These are phyloP conservation scores for Meyerozyma guilliermondii DNA, from an alignment of 1,139 yeast genomes.

Conservation along the genomic window DNA sequence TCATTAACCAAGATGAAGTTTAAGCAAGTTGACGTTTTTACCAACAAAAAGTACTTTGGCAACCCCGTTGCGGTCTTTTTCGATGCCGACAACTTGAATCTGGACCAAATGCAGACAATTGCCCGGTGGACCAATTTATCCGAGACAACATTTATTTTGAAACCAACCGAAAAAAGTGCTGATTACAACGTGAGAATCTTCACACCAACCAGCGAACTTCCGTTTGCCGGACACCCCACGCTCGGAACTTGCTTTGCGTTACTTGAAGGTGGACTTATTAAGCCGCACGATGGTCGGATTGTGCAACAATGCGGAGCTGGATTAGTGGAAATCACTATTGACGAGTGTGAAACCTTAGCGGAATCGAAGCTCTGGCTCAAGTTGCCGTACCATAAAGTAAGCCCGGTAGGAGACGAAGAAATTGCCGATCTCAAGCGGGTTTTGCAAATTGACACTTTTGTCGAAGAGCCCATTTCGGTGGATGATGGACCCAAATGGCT, in stretches of 20 bases:
- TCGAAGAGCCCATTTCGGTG: conserved; percentile 16
- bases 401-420: conserved; percentile 14
- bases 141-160: conserved; percentile 47
- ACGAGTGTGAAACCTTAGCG: conserved; percentile 4
- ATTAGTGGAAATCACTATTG: conserved; percentile 24
- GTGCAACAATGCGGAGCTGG: conserved; percentile 44
- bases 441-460: conserved; percentile 12
- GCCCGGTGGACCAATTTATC: conserved; percentile 56
- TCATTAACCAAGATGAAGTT: conserved; percentile 13
- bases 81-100: conserved; percentile 25
- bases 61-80: conserved; percentile 54
- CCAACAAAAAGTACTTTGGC: conserved; percentile 36
- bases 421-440: conserved; percentile 14
- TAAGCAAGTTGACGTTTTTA: conserved; percentile 51
- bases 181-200: conserved; percentile 47
- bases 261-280: conserved; percentile 24
- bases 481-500: conserved; percentile 43
- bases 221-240: conserved; percentile 62
- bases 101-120: conserved; percentile 37
- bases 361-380: conserved; percentile 13
- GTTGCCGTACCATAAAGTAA: conserved; percentile 20
- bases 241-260: conserved; percentile 46
- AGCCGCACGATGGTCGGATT: conserved; percentile 20
- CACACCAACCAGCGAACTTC: conserved; percentile 40
- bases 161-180: conserved; percentile 27